Evolutionary conservation across 345 rosid genomes (phyloP), one percentile per base, ranked within the genome.

Genomic region (Dimocarpus longan): DNA sequence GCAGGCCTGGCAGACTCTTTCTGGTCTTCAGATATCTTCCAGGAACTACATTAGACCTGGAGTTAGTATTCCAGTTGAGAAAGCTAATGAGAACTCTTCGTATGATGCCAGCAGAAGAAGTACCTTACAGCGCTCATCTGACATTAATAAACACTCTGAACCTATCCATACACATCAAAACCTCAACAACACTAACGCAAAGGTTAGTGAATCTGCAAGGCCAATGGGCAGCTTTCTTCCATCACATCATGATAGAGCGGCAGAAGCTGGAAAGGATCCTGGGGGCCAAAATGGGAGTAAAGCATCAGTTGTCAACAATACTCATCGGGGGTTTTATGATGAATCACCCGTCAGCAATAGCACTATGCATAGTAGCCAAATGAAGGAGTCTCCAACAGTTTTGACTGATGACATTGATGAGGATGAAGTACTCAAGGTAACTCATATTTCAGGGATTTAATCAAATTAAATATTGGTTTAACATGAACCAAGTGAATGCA

Each of bases 1-100:
- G 84, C 91, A 94, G 99, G 98, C 97, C 72, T 94, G 97, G 97
- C 87, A 79, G 80, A 81, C 86, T 88, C 95, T 96, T 85, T 96
- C 97, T 73, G 85, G 75, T 73, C 94, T 93, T 70, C 86, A 86
- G 44, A 60, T 89, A 76, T 87, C 93, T 69, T 64, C 79, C 80
- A 90, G 90, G 79, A 82, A 85, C 78, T 91, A 90, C 86, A 57
- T 82, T 65, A 87, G 87, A 81, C 98, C 99, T 74, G 98, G 98
- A 40, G 85, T 88, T 79, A 88, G 93, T 82, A 85, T 84, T 70
- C 85, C 88, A 0, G 54, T 88, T 71, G 86, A 83, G 87, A 78
- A 80, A 77, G 85, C 78, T 57, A 66, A 68, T 75, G 72, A 82
- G 78, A 82, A 78, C 22, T 65, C 68, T 28, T 83, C 81, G 6